Conservation (phyloP, 306 rosid species). For the Rosa rugosa region DNA sequence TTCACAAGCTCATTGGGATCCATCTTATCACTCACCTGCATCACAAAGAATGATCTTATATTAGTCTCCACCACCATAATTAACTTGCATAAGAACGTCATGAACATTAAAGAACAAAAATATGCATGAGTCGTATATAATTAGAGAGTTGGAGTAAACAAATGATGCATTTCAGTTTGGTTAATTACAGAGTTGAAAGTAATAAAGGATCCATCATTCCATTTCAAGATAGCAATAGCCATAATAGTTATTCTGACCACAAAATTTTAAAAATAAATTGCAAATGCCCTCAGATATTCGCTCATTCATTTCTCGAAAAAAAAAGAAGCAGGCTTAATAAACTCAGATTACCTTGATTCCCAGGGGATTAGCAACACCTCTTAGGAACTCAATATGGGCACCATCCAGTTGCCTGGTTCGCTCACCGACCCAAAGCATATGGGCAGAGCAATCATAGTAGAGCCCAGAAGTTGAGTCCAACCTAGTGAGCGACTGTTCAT, state of each 20-base stretch:
- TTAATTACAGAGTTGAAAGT: not conserved
- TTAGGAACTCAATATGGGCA: slow-evolving; percentile 90
- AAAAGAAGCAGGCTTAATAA: no score
- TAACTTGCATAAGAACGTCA: slow-evolving; percentile 4
- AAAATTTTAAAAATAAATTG: not conserved
- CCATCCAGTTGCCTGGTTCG: slow-evolving; percentile 96
- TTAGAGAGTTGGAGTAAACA: not conserved
- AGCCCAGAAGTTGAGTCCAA: slow-evolving; percentile 96
- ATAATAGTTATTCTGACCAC: not conserved
- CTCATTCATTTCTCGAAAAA: slow-evolving; percentile 6
- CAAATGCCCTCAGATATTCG: not conserved
- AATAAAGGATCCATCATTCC: not conserved
- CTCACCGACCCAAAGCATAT: slow-evolving; percentile 96
- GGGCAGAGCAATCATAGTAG: slow-evolving; percentile 95
- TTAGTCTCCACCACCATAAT: slow-evolving; percentile 9
- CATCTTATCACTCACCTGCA: slow-evolving; percentile 97
- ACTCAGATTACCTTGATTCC: slow-evolving; percentile 80
- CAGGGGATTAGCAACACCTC: slow-evolving; percentile 95
- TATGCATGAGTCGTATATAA: not conserved
- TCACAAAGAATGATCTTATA: slow-evolving; percentile 11
- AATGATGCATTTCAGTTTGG: not conserved
- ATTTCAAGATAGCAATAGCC: not conserved
- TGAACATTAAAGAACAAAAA: not conserved
- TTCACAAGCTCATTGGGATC: slow-evolving; percentile 86
- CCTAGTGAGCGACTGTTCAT: slow-evolving; percentile 93